These are phyloP conservation scores for Nicotiana knightiana DNA, from an alignment of 257 asterid genomes.

Conservation along the genomic window DNA sequence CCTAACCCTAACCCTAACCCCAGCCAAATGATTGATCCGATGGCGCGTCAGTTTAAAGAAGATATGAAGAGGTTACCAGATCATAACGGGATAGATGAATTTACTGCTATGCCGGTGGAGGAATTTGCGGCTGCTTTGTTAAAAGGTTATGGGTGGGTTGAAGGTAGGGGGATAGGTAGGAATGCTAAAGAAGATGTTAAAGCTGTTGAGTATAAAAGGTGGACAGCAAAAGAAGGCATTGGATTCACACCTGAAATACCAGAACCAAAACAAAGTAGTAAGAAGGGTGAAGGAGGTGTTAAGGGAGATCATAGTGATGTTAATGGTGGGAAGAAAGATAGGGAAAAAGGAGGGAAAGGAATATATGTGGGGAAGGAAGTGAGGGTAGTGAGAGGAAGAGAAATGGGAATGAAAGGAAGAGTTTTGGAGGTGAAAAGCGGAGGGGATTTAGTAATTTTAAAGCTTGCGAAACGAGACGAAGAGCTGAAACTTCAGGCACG, in stretches of 20 bases:
- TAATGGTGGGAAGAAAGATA: slow-evolving; percentile 20
- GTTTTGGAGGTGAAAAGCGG: slow-evolving; percentile 44
- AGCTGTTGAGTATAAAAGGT: slow-evolving; percentile 37
- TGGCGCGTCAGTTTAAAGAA: slow-evolving; percentile 47
- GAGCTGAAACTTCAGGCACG: slow-evolving; percentile 35
- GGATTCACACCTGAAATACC: slow-evolving; percentile 46
- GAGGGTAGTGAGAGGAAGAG: slow-evolving; percentile 59
- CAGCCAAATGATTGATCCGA: slow-evolving; percentile 29
- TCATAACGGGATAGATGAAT: slow-evolving; percentile 47
- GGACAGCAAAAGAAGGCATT: slow-evolving; percentile 72
- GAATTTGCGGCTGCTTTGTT: slow-evolving; percentile 62
- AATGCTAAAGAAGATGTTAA: slow-evolving; percentile 63
- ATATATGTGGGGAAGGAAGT: slow-evolving; percentile 51
- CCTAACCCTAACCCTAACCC: not conserved
- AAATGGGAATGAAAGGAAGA: slow-evolving; percentile 60
- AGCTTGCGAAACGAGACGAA: slow-evolving; percentile 37
- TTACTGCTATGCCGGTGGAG: slow-evolving; percentile 67
- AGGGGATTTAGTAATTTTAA: slow-evolving; percentile 44
- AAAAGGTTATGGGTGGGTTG: slow-evolving; percentile 79
- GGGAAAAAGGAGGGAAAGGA: slow-evolving; percentile 25
- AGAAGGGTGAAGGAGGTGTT: not conserved
- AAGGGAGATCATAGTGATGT: not conserved
- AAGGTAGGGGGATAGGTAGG: slow-evolving; percentile 75
- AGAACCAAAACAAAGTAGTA: not conserved
- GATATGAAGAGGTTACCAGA: slow-evolving; percentile 61